Base-by-base conservation (phyloP, 2,329 filamentous ascomycete species). In the Pseudogymnoascus pannorum region DNA sequence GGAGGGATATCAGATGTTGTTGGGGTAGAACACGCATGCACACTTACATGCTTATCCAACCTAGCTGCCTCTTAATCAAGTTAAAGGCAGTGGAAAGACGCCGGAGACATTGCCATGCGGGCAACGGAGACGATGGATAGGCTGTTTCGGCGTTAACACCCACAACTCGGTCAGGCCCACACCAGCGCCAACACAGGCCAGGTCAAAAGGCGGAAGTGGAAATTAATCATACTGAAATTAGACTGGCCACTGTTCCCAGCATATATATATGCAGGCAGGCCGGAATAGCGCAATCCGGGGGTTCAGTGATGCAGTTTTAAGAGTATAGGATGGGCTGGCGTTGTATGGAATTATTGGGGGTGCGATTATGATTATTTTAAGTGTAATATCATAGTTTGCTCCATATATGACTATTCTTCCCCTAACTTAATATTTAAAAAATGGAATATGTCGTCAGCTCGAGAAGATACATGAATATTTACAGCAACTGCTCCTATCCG, bases 1-100 rank as follows among this genome's bases (percentile, higher is more conserved):
- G 31, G 57, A 35, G 8, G 20, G 18, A 18, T 59, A 9, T 11
- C 64, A 65, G 38, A 62, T 63, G 44, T 26, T 64, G 29, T 66
- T 22, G 64, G 66, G 35, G 14, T 58, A 31, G 60, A 66, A 12
- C 54, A 65, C 33, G 57, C 51, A 36, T 40, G 65, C 38, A 67
- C 64, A 44, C 63, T 68, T 59, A 60, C 6, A 64, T 62, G 63
- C 11, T 61, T 54, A 2, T 1, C 29, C 5, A 20, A 59, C 57
- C 57, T 59, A n/a, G 33, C 64, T 61, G 59, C 2, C 1, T 5
- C 9, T 22, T 42, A 20, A 18, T 22, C 8, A 4, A 2, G 18
- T 20, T 12, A 60, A 20, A 26, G 58, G 6, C 24, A 29, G 29
- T 60, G 35, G 12, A 22, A 51, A 5, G 61, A 62, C 9, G 61